These are phyloP conservation scores for Pseudopithomyces maydicus DNA, from an alignment of 2,329 filamentous ascomycete genomes.

Conservation along the genomic window DNA sequence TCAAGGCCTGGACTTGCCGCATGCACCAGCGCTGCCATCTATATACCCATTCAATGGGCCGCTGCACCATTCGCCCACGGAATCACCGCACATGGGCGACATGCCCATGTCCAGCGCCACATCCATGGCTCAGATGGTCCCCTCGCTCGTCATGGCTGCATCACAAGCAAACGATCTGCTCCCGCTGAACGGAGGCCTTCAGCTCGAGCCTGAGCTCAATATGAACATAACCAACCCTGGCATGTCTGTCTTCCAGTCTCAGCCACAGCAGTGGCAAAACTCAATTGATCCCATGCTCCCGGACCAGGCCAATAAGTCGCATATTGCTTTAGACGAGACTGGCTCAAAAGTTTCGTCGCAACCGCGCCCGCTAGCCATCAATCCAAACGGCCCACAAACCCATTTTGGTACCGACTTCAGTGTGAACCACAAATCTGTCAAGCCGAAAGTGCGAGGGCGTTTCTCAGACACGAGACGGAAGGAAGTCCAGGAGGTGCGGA, in stretches of 20 bases:
- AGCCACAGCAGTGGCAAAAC: conserved; percentile 38
- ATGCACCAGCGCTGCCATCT: conserved; percentile 40
- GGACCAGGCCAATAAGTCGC: conserved; percentile 36
- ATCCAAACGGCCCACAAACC: conserved; percentile 36
- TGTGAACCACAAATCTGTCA: conserved; percentile 45
- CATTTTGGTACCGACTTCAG: conserved; percentile 48
- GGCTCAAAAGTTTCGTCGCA: conserved; percentile 28
- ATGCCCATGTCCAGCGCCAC: conserved; percentile 33
- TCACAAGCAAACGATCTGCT: conserved; percentile 48
- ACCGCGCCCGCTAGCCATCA: conserved; percentile 46
- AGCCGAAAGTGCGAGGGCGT: conserved; percentile 58
- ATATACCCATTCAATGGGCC: conserved; percentile 46
- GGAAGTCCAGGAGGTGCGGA: conserved; percentile 64
- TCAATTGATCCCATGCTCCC: conserved; percentile 42
- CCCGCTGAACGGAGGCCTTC: conserved; percentile 35
- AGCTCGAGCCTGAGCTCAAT: conserved; percentile 44
- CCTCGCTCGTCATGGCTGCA: conserved; percentile 46
- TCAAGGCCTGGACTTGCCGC: conserved; percentile 39
- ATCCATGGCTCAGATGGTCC: conserved; percentile 42
- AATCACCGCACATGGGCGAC: conserved; percentile 40
- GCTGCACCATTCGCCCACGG: conserved; percentile 42
- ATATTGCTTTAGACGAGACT: conserved; percentile 28
- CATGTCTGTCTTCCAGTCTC: conserved; percentile 41
- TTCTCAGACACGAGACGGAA: conserved; percentile 62
- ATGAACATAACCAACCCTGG: conserved; percentile 32